These are phyloP conservation scores for Saprolegnia parasitica DNA, from an alignment of 352 stramenopile genomes.

Conservation along the genomic window DNA sequence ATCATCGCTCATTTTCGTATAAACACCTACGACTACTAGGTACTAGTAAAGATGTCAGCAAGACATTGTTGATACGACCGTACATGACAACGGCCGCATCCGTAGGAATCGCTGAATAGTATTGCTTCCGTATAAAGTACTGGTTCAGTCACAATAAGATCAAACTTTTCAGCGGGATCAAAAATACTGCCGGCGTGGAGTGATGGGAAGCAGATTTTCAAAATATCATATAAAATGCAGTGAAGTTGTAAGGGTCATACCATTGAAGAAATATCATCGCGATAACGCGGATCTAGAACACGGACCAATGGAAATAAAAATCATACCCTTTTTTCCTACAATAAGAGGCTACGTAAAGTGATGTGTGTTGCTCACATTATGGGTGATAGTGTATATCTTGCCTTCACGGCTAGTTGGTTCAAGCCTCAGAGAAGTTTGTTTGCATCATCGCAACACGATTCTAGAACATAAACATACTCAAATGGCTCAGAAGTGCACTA, in stretches of 20 bases:
- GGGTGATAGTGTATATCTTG: constrained; percentile 90
- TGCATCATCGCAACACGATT: constrained; percentile 76
- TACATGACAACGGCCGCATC: constrained; percentile 52
- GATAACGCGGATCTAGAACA: constrained; percentile 89
- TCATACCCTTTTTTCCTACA: constrained; percentile 44
- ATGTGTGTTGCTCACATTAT: constrained; percentile 84
- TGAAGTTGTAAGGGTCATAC: constrained; percentile 57
- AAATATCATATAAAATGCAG: constrained; percentile 28
- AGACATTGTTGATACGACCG: constrained; percentile 75
- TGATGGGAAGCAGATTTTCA: constrained; percentile 64
- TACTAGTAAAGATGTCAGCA: constrained; percentile 53
- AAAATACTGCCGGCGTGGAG: constrained; percentile 88
- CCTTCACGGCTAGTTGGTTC: constrained; percentile 88
- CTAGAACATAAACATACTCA: constrained; percentile 28
- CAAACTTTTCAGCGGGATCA: constrained; percentile 81
- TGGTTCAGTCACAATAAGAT: constrained; percentile 76
- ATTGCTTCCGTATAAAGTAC: constrained; percentile 88
- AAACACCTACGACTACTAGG: constrained; percentile 34
- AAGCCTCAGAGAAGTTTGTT: constrained; percentile 77
- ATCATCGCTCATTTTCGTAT: constrained; percentile 44
- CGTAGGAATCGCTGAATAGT: constrained; percentile 82
- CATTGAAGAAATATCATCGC: constrained; percentile 88
- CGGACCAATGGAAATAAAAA: constrained; percentile 88
- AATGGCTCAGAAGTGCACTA: constrained; percentile 36
- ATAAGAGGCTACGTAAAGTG: too few relatives aligned